A percentile compares a stretch with the other conserved stretches of the same genome.
Conservation (phyloP, 2,329 filamentous ascomycete genomes). For the Elsinoe perseae region DNA sequence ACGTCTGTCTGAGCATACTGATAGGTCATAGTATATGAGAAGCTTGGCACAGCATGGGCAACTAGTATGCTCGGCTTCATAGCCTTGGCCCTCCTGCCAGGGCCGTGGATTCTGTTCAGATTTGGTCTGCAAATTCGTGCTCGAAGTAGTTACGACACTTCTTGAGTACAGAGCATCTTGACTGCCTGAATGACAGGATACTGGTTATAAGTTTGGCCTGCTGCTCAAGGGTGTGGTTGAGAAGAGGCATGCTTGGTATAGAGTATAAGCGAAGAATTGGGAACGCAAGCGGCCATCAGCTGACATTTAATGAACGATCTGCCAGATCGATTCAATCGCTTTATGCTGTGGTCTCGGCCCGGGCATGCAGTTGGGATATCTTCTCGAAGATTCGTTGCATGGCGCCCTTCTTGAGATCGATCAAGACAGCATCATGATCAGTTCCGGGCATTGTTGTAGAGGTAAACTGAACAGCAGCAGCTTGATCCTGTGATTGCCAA, state of each 20-base stretch:
- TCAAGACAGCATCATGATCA: slow-evolving; percentile 34
- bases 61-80: slow-evolving; percentile 33
- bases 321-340: too few species aligned
- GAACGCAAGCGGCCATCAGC: neutral
- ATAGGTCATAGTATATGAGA: neutral
- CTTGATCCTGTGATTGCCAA: slow-evolving; percentile 29
- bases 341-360: neutral
- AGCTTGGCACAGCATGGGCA: slow-evolving; percentile 29
- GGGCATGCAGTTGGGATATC: neutral
- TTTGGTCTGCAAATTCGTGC: slow-evolving; percentile 25
- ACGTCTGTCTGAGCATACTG: neutral
- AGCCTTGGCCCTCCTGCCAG: slow-evolving; percentile 30
- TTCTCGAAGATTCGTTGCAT: slow-evolving; percentile 5
- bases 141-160: slow-evolving; percentile 18
- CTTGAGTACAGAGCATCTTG: too few species aligned
- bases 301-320: neutral
- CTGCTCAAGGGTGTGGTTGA: too few species aligned
- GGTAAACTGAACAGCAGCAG: slow-evolving; percentile 31
- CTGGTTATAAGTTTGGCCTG: too few species aligned
- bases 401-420: slow-evolving; percentile 4
- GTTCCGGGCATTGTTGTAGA: slow-evolving; percentile 26
- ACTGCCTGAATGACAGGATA: too few species aligned
- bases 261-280: neutral
- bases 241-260: too few species aligned
- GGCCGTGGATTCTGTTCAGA: slow-evolving; percentile 32